Base-by-base conservation (phyloP, 305 asterid species). In the Rubia peregrina region DNA sequence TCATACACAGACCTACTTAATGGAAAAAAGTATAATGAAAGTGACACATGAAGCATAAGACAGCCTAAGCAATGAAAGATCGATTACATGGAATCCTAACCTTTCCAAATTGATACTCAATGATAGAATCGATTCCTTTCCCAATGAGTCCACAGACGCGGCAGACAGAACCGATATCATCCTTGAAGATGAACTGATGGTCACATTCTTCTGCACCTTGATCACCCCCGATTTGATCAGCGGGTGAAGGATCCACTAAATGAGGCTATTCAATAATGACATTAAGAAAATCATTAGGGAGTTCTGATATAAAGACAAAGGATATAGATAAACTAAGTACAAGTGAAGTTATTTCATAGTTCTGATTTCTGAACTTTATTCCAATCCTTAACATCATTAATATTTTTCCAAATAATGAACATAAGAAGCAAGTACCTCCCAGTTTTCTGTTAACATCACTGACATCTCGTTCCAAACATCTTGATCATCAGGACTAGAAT, bases 401-500 rank as follows among this genome's bases (percentile, higher is more conserved):
- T 67, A 24, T 44, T 12, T 22, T 11, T 36, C 24, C 59, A 7
- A 2, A n/a, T 43, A 9, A 44, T 10, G 19, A 44, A 6, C 6
- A 49, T 68, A 26, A 24, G 26, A 69, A 30, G 51, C 41, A 22
- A 55, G 30, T 38, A 90, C 97, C 97, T 89, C 89, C 61, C 92
- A 83, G 83, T 79, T 76, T 82, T 89, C 97, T 49, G 56, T 5
- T 48, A 90, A 71, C 44, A 89, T 94, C 75, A 85, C 80, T 33
- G 83, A 68, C 96, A 90, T 87, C 78, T 87, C 86, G 40, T 83
- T 86, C 97, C 97, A 90, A 62, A 87, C 85, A 75, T 83, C 90
- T 71, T 89, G 79, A 68, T 86, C 92, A 73, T 85, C 97, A 61
- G 71, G 75, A 76, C 79, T 82, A 16, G 44, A 62, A 62, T 62